Evolutionary conservation across 2,329 filamentous ascomycete species (phyloP).

Genomic region (Penicillium sp.): DNA sequence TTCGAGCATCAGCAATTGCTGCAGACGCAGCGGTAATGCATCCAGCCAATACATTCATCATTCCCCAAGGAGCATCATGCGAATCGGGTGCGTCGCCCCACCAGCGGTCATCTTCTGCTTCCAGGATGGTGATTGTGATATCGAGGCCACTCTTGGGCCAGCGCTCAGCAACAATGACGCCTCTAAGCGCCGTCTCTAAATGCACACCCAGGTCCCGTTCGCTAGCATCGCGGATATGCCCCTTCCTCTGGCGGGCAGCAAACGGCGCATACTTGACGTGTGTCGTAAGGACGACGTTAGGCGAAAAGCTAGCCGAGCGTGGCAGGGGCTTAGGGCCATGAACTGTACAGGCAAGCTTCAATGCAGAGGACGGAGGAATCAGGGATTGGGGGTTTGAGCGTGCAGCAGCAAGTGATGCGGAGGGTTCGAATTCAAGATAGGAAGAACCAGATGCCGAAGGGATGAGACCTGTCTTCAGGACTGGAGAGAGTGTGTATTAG

Average conservation of each 20-base stretch:
- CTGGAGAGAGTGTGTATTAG: constrained; percentile 41
- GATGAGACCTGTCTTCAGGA: constrained; percentile 81
- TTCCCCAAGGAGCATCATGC: constrained; percentile 63
- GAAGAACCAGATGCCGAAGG: constrained; percentile 90
- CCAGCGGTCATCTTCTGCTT: constrained; percentile 76
- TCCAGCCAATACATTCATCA: constrained; percentile 82
- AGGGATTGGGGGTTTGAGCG: constrained; percentile 40
- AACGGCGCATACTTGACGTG: constrained; percentile 97
- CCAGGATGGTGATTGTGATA: constrained; percentile 88
- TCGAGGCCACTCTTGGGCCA: constrained; percentile 99
- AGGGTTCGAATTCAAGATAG: constrained; percentile 49
- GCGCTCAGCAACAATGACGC: constrained; percentile 80
- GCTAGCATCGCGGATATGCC: constrained; percentile 73
- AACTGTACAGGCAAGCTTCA: constrained; percentile 88
- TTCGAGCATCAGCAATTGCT: constrained; percentile 85
- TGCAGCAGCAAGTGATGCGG: constrained; percentile 38
- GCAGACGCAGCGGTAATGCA: constrained; percentile 91
- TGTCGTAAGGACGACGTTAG: constrained; percentile 81
- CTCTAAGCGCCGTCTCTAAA: constrained; percentile 79
- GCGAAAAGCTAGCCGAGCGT: constrained; percentile 80
- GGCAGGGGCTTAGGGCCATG: constrained; percentile 87
- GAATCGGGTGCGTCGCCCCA: constrained; percentile 48
- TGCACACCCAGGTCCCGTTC: constrained; percentile 87
- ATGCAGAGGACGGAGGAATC: constrained; percentile 52
- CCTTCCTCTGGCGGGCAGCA: constrained; percentile 69